Evolutionary conservation across 371 early-diverging fungal genomes (phyloP).

Genomic region (Mortierella sp.): DNA sequence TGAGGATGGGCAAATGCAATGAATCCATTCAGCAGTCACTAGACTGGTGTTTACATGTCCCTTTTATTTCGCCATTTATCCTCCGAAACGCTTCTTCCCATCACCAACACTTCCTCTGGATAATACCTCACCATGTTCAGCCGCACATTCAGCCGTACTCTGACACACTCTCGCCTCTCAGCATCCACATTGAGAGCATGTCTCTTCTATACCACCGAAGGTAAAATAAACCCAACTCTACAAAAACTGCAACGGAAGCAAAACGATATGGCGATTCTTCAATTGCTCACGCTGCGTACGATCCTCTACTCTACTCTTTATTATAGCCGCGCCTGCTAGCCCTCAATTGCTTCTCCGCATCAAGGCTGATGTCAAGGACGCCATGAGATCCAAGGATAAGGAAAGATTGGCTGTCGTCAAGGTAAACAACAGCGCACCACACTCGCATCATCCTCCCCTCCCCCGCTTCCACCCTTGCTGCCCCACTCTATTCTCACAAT

Average conservation of each 20-base stretch:
- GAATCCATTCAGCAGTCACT: too few relatives aligned
- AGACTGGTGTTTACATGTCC: not conserved
- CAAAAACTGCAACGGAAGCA: not conserved
- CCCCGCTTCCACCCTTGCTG: not conserved
- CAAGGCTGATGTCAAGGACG: slow-evolving; percentile 76
- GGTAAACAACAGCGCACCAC: slow-evolving; percentile 12
- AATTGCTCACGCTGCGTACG: not conserved
- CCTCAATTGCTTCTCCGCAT: slow-evolving; percentile 58
- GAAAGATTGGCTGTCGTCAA: slow-evolving; percentile 76
- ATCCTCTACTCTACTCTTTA: not conserved
- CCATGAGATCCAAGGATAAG: slow-evolving; percentile 80
- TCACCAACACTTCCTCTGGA: not conserved
- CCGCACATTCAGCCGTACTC: slow-evolving; percentile 15
- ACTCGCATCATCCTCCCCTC: not conserved
- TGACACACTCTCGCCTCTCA: slow-evolving; percentile 14
- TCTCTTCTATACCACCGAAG: slow-evolving; percentile 39
- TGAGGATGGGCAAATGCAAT: too few relatives aligned
- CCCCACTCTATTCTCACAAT: too few relatives aligned
- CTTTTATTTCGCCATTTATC: not conserved
- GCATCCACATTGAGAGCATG: slow-evolving; percentile 9
- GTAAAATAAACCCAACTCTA: slow-evolving; percentile 10
- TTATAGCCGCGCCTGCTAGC: slow-evolving; percentile 35
- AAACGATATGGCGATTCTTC: not conserved
- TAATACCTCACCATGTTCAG: slow-evolving; percentile 15
- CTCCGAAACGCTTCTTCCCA: not conserved